A percentile compares a stretch with the other conserved stretches of the same genome.
Evolutionary conservation across 306 rosid genomes (phyloP).

Genomic region (Alnus glutinosa): DNA sequence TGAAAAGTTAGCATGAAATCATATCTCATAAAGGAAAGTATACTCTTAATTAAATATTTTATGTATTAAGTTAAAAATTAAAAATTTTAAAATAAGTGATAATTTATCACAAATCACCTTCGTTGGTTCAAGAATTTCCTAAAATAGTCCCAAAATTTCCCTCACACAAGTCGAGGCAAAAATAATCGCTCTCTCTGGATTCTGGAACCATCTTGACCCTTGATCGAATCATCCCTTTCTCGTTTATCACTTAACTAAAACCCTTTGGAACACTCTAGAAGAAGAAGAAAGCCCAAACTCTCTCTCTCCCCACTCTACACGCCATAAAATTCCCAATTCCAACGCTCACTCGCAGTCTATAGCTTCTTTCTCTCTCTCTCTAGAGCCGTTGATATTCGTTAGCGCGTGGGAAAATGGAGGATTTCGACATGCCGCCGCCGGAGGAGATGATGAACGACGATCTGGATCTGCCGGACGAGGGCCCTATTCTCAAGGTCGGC

Average conservation of each 20-base stretch:
- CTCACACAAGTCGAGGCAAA: not conserved
- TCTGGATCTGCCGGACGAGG: constrained; percentile 56
- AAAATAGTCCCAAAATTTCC: too few species aligned
- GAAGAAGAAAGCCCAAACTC: not conserved
- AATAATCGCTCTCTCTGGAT: not conserved
- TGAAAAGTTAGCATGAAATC: too few species aligned
- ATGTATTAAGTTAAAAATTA: too few species aligned
- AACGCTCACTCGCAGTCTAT: not conserved
- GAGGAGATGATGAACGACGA: constrained; percentile 66
- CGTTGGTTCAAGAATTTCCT: too few species aligned
- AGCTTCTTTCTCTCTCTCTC: not conserved
- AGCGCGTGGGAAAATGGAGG: constrained; percentile 44
- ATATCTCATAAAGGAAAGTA: too few species aligned
- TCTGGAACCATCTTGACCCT: constrained; percentile 32
- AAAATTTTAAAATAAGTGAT: too few species aligned
- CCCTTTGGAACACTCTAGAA: constrained; percentile 66
- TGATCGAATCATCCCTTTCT: not conserved
- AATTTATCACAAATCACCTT: too few species aligned
- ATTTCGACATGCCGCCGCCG: constrained; percentile 51
- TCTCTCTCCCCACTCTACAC: not conserved
- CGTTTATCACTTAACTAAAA: not conserved
- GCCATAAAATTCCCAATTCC: not conserved
- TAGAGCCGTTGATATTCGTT: not conserved
- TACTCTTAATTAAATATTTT: too few species aligned
- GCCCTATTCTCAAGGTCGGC: constrained; percentile 58